Percentiles rank a stretch among this genome's conserved stretches.
These are phyloP conservation scores for Dionaea muscipula DNA, from an alignment of 179 eudicot species.

Conservation along the genomic window DNA sequence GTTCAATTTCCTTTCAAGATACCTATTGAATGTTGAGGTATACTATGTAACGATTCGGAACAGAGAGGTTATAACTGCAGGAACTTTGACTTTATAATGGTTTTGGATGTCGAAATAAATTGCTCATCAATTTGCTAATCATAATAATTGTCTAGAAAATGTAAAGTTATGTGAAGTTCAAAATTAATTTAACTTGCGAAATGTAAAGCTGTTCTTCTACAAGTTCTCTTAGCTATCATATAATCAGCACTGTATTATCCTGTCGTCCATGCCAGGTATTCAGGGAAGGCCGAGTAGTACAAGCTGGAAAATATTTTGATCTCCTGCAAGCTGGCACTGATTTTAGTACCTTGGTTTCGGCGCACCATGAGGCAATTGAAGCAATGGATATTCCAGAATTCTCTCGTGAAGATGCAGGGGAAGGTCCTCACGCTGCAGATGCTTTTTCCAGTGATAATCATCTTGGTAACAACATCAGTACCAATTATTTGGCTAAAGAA, in stretches of 20 bases:
- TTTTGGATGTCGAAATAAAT: too few species aligned
- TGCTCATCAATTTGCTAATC: too few species aligned
- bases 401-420: constrained; percentile 53
- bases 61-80: too few species aligned
- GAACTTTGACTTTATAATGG: too few species aligned
- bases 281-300: constrained; percentile 78
- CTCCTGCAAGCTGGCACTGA: constrained; percentile 94
- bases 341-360: constrained; percentile 64
- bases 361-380: constrained; percentile 96
- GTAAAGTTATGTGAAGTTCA: too few species aligned
- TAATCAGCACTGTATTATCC: background rate
- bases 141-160: too few species aligned
- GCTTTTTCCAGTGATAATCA: constrained; percentile 21
- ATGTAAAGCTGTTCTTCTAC: background rate
- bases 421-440: constrained; percentile 33
- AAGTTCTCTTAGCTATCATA: background rate
- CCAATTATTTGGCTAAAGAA: constrained; percentile 38
- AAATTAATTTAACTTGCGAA: background rate
- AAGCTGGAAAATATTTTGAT: constrained; percentile 89
- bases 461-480: constrained; percentile 26
- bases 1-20: too few species aligned
- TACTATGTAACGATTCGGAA: too few species aligned
- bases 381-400: constrained; percentile 73
- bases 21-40: too few species aligned
- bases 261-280: constrained; percentile 49